Evolutionary conservation across 352 stramenopile genomes (phyloP).

Genomic region (Hyaloperonospora brassicae): DNA sequence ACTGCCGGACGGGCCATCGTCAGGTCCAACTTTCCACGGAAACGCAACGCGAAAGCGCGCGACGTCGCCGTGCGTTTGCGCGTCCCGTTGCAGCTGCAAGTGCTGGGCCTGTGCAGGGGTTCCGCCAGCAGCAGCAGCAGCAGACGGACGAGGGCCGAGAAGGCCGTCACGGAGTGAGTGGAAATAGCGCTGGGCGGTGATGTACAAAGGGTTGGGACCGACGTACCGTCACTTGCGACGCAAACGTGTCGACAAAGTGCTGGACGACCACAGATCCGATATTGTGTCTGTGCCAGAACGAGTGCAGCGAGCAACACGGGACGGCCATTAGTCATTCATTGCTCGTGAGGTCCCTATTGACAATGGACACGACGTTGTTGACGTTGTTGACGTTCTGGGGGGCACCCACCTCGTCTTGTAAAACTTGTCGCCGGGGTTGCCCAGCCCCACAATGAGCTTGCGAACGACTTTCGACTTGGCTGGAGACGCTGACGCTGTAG

Average conservation of each 20-base stretch:
- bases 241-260: slow-evolving; percentile 69
- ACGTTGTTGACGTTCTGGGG: neutral
- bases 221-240: slow-evolving; percentile 47
- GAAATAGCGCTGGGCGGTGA: neutral
- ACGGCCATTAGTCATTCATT: too few relatives aligned
- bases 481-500: slow-evolving; percentile 3
- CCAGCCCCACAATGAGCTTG: slow-evolving; percentile 79
- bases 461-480: slow-evolving; percentile 60
- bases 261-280: slow-evolving; percentile 55
- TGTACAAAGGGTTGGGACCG: neutral
- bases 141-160: too few relatives aligned
- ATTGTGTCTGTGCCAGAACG: slow-evolving; percentile 49
- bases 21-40: slow-evolving; percentile 41
- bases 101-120: slow-evolving; percentile 27
- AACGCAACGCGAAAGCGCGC: slow-evolving; percentile 48
- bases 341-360: too few relatives aligned
- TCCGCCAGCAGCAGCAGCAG: neutral
- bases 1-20: slow-evolving; percentile 13
- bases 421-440: slow-evolving; percentile 80
- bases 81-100: slow-evolving; percentile 49
- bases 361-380: too few relatives aligned
- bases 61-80: slow-evolving; percentile 58
- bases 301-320: too few relatives aligned
- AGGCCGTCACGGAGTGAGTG: too few relatives aligned
- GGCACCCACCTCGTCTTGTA: slow-evolving; percentile 67